Base-by-base conservation (phyloP, 371 early-diverging fungal species). In the Syncephalastrum sp. region DNA sequence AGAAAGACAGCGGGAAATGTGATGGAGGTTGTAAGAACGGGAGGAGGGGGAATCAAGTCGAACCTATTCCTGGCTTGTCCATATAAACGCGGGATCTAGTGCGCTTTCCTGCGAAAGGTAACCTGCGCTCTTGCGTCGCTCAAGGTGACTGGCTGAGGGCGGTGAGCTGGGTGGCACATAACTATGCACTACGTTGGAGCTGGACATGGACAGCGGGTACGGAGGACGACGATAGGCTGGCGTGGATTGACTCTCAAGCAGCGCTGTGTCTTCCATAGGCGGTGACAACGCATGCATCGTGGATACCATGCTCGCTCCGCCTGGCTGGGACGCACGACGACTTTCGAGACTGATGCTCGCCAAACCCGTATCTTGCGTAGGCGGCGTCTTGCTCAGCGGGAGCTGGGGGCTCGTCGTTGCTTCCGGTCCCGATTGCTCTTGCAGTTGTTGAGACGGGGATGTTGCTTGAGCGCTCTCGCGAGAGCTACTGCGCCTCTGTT, bases 121-220 rank as follows among this genome's bases (percentile, higher is more conserved):
- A 4, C 58, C 58, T 5, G 41, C 44, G 16, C 61, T 61, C n/a
- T 55, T 50, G 1, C 61, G 61, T 46, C 61, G 42, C 46, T 46
- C 53, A 21, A 19, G 13, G 14, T 27, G 17, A 42, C 33, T 46
- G 44, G 42, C 53, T 6, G 46, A 29, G 46, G 19, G 57, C 16
- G 49, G 57, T 45, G 42, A 52, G 47, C 23, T 46, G 24, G 50
- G 53, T 2, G 64, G 64, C 17, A 54, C 42, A 25, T 64, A 64
- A 45, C 64, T 64, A 38, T 64, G 64, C 16, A 64, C 55, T 6
- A 64, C 53, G 38, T 45, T 64, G 46, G 56, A 59, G 19, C 56
- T 46, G 3, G 64, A 64, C 15, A 58, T 33, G n/a, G 64, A 64
- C 17, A 53, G 14, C 16, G 55, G 45, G 38, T 50, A 54, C 2